Percentiles rank a stretch among this genome's conserved stretches.
phyloP scores from a whole-genome alignment of 371 early-diverging fungal genomes.

The Mucor plumbeus region DNA sequence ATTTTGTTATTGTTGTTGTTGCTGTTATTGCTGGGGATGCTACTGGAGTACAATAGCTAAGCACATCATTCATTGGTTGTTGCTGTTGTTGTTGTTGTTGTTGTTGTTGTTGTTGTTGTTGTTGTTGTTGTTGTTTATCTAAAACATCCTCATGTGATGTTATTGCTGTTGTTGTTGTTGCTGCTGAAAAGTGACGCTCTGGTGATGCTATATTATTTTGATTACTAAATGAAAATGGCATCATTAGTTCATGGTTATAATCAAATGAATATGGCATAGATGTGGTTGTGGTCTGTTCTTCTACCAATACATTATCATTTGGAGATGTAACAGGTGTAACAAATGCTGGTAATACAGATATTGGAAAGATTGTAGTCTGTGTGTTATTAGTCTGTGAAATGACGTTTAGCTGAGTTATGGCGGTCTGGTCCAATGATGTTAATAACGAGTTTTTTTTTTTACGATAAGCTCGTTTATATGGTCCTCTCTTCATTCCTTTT shows the following conservation, averaged over 20 bases:
- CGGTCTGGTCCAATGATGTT: background rate
- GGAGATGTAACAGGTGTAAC: background rate
- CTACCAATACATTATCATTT: background rate
- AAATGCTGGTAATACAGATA: background rate
- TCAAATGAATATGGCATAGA: background rate
- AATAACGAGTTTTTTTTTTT: background rate
- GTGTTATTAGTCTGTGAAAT: background rate
- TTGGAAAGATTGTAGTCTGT: background rate
- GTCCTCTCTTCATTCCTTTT: conserved; percentile 59
- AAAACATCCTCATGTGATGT: background rate
- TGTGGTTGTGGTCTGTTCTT: background rate
- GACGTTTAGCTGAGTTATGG: background rate
- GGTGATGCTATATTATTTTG: background rate
- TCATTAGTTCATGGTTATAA: background rate
- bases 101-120: background rate
- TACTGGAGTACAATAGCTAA: background rate
- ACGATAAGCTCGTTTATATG: conserved; percentile 32
- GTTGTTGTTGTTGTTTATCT: background rate
- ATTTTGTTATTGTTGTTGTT: background rate
- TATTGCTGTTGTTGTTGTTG: background rate
- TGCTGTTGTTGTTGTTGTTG: background rate
- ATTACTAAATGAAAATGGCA: background rate
- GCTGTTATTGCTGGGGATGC: background rate
- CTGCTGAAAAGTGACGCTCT: background rate
- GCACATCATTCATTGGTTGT: background rate